Evolutionary conservation across 805 yeast genomes (phyloP), one percentile per base, ranked within the genome.

Genomic region (Pichia gijzeniarum): DNA sequence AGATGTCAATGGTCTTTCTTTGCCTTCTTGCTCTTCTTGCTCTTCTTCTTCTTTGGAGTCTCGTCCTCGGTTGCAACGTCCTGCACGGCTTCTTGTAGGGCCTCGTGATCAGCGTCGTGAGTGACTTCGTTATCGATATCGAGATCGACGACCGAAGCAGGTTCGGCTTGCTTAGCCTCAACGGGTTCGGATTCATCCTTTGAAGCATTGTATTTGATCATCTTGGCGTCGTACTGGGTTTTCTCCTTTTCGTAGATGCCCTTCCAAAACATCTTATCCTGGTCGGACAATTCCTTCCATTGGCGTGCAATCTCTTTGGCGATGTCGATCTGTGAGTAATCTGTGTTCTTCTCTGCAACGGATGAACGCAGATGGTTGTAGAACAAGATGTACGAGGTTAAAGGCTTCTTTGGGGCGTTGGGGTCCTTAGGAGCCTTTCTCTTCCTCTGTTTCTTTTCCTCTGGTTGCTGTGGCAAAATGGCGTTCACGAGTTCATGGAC

Each of bases 381-480:
- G 65, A 80, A 91, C 35, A 80, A 75, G 64, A 91, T 85, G 69
- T 80, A 90, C 38, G 86, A 84, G 19, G 96, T 89, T 59, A 87
- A 71, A 14, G 99, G 98, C 59, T 89, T 89, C 73, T 86, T 88
- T 48, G 99, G 99, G 38, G 96, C 96, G 58, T 85, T 82, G 43
- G 97, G 97, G 65, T 91, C 98, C 55, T 67, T 71, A 43, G 67
- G 72, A 33, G 62, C 69, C 56, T 71, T 73, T 57, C 76, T 78
- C 66, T 77, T 82, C 47, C 62, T 71, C 72, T 38, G 58, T 48
- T 53, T 60, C 52, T 66, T 68, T 71, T 50, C 63, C 53, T 34
- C 34, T 3, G 22, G 18, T 16, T 16, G 16, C n/a, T n/a, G n/a
- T n/a, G n/a, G n/a, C n/a, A n/a, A n/a, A n/a, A n/a, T n/a, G n/a